Evolutionary conservation across 768 basidiomycete genomes (phyloP), one percentile per base, ranked within the genome.

Genomic region (Kwoniella sp.): DNA sequence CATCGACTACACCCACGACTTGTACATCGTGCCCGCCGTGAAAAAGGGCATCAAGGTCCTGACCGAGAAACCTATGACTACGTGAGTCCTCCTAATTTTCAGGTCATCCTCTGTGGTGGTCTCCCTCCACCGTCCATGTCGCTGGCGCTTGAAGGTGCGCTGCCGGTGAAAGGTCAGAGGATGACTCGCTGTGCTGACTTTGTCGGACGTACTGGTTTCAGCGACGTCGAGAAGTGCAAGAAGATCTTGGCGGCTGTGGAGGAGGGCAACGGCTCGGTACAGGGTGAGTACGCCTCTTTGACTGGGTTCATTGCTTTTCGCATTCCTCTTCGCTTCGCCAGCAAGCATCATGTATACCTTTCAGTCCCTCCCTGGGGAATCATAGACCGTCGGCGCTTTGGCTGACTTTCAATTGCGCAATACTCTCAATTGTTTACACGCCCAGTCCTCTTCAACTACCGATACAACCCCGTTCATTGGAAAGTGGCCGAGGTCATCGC

Each of bases 61-160:
- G 58, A 85, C 85, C n/a, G 85, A 86, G 72, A 85, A 85, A 71
- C 85, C 85, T 0, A 85, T 85, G 84, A 85, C 85, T 1, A 85
- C 85, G 73, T 75, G 65, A 73, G 73, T 65, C n/a, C n/a, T n/a
- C n/a, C n/a, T n/a, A n/a, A 23, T 29, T n/a, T n/a, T n/a, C n/a
- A n/a, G n/a, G n/a, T n/a, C n/a, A n/a, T n/a, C 37, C 58, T n/a
- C n/a, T n/a, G n/a, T n/a, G n/a, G n/a, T n/a, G n/a, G n/a, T 12
- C 9, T 12, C 41, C n/a, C n/a, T n/a, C n/a, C n/a, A n/a, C n/a
- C n/a, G n/a, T n/a, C n/a, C n/a, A n/a, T n/a, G n/a, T n/a, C n/a
- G n/a, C n/a, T n/a, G n/a, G n/a, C n/a, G n/a, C n/a, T n/a, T n/a
- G n/a, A n/a, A n/a, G n/a, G n/a, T n/a, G n/a, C n/a, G n/a, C n/a